These are phyloP conservation scores for Prosopis cineraria DNA, from an alignment of 306 rosid genomes.

Conservation along the genomic window DNA sequence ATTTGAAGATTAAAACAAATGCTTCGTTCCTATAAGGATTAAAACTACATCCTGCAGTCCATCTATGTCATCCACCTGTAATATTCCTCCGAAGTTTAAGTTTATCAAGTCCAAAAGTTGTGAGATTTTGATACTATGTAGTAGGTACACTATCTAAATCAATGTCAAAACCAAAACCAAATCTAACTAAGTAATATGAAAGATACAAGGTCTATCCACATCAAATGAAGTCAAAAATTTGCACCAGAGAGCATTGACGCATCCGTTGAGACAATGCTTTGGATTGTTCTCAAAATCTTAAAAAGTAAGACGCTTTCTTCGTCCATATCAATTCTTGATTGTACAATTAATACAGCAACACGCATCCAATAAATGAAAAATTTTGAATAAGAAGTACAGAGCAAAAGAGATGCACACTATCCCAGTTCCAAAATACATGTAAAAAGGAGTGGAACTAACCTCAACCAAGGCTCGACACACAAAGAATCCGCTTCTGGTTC, in stretches of 20 bases:
- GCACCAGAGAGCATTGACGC: not conserved
- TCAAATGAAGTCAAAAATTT: not conserved
- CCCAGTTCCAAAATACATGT: not conserved
- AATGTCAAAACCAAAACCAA: too few relatives aligned
- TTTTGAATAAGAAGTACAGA: not conserved
- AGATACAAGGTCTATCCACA: not conserved
- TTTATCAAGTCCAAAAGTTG: not conserved
- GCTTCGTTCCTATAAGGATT: not conserved
- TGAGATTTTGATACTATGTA: not conserved
- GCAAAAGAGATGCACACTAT: not conserved
- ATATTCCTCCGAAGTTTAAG: not conserved
- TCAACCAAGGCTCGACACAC: conserved; percentile 59
- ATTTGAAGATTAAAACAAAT: not conserved
- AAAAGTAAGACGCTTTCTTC: not conserved
- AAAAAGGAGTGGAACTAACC: conserved; percentile 44
- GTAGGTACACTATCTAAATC: not conserved
- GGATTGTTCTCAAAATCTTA: not conserved
- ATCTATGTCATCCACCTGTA: not conserved
- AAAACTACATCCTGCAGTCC: not conserved
- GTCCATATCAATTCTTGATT: not conserved
- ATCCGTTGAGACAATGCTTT: not conserved
- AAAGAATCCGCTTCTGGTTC: conserved; percentile 59
- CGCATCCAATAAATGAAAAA: not conserved
- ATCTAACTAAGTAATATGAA: too few relatives aligned
- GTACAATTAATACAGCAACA: not conserved